A percentile compares a stretch with the other conserved stretches of the same genome.
Evolutionary conservation across 1,139 yeast genomes (phyloP).

Genomic region (Sugiyamaella novakii): DNA sequence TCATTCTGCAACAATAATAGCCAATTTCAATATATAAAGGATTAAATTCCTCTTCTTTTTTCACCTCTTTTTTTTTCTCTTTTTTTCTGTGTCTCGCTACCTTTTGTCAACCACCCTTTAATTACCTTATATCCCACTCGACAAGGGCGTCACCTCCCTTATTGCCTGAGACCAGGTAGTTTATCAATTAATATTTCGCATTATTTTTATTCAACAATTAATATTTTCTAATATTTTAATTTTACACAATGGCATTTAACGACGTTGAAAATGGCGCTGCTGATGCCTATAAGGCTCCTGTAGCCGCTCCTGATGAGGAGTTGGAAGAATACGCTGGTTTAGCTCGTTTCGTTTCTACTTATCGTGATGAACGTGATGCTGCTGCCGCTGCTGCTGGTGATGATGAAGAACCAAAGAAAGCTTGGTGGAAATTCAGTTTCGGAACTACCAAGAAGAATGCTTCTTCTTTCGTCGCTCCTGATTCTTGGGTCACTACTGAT

Average conservation of each 20-base stretch:
- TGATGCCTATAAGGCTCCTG: conserved; percentile 20
- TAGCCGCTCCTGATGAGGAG: conserved; percentile 30
- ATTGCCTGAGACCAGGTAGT: conserved; percentile 8
- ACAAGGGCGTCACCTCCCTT: conserved; percentile 13
- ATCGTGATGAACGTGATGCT: conserved; percentile 37
- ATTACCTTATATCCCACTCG: conserved; percentile 12
- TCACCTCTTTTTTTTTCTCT: conserved; percentile 7
- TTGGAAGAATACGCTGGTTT: conserved; percentile 44
- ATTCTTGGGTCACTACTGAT: conserved; percentile 49
- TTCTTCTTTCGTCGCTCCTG: conserved; percentile 38
- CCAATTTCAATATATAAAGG: conserved; percentile 17
- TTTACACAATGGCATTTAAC: conserved; percentile 19
- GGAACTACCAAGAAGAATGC: conserved; percentile 22
- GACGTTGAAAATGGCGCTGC: conserved; percentile 22
- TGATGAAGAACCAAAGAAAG: conserved; percentile 31
- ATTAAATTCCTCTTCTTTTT: conserved; percentile 11
- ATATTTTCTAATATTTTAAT: background rate
- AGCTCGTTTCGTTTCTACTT: conserved; percentile 42
- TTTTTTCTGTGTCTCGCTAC: conserved; percentile 17
- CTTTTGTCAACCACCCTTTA: conserved; percentile 7
- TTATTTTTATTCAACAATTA: too few species aligned
- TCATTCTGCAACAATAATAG: conserved; percentile 13
- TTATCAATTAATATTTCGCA: too few species aligned
- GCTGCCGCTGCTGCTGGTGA: conserved; percentile 33
- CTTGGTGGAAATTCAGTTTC: conserved; percentile 34